Conservation (phyloP, 768 basidiomycete genomes). For the Leccinum subgranulosum region DNA sequence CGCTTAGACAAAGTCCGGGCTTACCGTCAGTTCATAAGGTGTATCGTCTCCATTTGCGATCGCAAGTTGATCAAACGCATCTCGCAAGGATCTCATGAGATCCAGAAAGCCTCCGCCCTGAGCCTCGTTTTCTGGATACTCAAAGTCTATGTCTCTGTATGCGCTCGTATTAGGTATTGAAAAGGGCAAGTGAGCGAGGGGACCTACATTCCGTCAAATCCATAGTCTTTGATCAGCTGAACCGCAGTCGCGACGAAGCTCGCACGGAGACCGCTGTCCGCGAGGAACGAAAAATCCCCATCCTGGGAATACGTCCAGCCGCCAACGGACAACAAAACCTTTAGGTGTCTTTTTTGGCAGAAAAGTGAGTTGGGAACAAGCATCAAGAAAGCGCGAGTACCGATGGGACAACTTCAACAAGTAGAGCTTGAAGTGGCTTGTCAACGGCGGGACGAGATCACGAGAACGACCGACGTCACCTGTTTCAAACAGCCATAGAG, state of each 20-base stretch:
- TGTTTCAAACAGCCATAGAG: constrained; percentile 83
- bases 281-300: constrained; percentile 67
- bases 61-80: constrained; percentile 59
- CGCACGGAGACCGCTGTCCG: constrained; percentile 43
- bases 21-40: constrained; percentile 55
- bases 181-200: too few species aligned
- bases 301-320: constrained; percentile 72
- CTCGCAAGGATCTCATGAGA: constrained; percentile 59
- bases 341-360: constrained; percentile 37
- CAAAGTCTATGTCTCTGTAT: constrained; percentile 69
- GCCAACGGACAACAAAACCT: constrained; percentile 51
- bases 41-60: constrained; percentile 55
- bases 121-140: constrained; percentile 59
- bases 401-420: constrained; percentile 60
- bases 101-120: constrained; percentile 67
- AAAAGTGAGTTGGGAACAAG: not conserved
- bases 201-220: constrained; percentile 73
- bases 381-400: constrained; percentile 8
- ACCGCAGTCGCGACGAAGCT: constrained; percentile 63
- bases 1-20: not conserved
- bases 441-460: not conserved
- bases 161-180: not conserved
- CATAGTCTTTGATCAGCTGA: constrained; percentile 66
- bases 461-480: constrained; percentile 31
- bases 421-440: constrained; percentile 30